Conservation (phyloP, 2,329 filamentous ascomycete genomes). For the Alternaria alternata region DNA sequence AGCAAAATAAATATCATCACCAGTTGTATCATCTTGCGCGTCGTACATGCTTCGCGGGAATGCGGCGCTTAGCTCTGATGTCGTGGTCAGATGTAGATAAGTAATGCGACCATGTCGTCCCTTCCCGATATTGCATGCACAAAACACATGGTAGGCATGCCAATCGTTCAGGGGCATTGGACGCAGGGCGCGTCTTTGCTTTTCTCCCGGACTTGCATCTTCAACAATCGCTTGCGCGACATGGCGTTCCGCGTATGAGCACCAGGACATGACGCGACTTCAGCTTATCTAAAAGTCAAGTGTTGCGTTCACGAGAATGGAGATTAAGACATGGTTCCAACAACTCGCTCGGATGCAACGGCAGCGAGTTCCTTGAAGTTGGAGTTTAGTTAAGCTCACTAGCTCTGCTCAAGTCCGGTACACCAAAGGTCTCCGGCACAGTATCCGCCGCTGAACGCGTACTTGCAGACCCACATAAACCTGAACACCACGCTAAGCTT, state of each 20-base stretch:
- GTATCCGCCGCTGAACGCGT: conserved; percentile 6
- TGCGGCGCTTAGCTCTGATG: neutral
- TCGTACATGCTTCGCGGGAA: no score
- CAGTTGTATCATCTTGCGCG: neutral
- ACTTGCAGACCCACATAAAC: conserved; percentile 25
- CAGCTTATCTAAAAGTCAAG: neutral
- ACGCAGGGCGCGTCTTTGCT: neutral
- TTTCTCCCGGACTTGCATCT: neutral
- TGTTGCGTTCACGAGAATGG: neutral
- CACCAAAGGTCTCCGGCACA: conserved; percentile 17
- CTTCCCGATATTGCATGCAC: neutral
- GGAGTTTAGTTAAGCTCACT: conserved; percentile 33
- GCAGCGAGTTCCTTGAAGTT: neutral
- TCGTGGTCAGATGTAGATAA: neutral
- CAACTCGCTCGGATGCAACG: neutral
- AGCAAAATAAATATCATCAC: neutral
- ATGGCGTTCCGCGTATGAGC: neutral
- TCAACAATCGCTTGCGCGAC: neutral
- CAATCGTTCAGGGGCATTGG: neutral
- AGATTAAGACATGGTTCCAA: neutral
- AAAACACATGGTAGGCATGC: neutral
- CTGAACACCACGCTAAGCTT: conserved; percentile 4
- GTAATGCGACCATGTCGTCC: neutral
- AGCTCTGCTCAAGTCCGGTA: conserved; percentile 16
- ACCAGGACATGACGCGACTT: neutral